Evolutionary conservation across 345 rosid species (phyloP), one percentile per base, ranked within the genome.

Genomic region (Corchorus capsularis): DNA sequence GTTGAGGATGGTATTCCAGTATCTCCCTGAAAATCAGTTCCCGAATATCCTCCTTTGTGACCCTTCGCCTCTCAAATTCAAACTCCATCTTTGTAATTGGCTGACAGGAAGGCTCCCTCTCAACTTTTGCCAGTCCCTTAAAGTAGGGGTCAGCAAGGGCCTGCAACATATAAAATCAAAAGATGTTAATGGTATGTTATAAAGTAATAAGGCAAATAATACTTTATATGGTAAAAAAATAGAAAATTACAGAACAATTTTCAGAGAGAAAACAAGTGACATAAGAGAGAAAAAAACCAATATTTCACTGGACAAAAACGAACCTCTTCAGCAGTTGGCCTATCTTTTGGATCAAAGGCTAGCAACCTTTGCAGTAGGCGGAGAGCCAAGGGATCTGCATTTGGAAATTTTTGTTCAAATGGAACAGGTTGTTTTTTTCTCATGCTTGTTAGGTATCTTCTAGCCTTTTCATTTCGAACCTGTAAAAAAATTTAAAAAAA

Each of bases 31-130:
- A 95, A 57, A 95, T 91, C 68, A 95, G 86, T 81, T 93, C 98
- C 78, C 94, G 73, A 75, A 93, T 86, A 79, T 95, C 99, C 73
- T 95, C 98, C 83, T 93, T 91, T 20, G 97, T 90, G 59, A 93
- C 95, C 73, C 93, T 95, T 65, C 96, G 85, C 68, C 96, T 93
- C 89, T 95, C 99, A 71, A 95, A 95, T 83, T 95, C 99, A 70
- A 95, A 95, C 79, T 93, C 99, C 97, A 93, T 95, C 84, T 95
- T 95, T 20, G 97, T 84, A 72, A 93, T 92, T 70, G 98, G 98
- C 53, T 93, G 97, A 82, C 94, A 90, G 39, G 97, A 93, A 72
- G 97, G 99, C 80, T 95, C 99, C 82, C 98, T 92, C 81, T 95
- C 98, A 56, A 93, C 86, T 86, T 82, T 91, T n/a, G 96, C 87